These are phyloP conservation scores for Poronia punctata DNA, from an alignment of 495 filamentous ascomycete genomes.

Conservation along the genomic window DNA sequence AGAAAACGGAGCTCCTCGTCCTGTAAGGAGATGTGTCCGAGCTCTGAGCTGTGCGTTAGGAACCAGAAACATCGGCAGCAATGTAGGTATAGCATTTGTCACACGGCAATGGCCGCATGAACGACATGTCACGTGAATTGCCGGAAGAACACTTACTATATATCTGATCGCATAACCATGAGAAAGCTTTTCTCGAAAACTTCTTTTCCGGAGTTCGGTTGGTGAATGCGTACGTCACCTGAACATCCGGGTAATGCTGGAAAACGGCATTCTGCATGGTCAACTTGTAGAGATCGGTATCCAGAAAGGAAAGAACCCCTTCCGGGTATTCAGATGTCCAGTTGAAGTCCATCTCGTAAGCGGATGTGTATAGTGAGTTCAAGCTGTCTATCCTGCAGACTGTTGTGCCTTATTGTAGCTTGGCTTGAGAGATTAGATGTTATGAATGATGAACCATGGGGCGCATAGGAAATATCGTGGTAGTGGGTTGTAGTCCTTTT, in stretches of 20 bases:
- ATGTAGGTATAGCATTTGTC: too few species aligned
- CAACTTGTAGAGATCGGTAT: conserved; percentile 96
- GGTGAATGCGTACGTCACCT: conserved; percentile 87
- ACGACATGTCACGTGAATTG: not conserved
- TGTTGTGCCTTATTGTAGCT: too few species aligned
- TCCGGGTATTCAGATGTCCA: conserved; percentile 50
- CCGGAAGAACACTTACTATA: conserved; percentile 44
- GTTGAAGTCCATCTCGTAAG: conserved; percentile 44
- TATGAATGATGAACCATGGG: too few species aligned
- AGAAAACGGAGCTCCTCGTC: conserved; percentile 74
- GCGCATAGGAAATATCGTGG: too few species aligned
- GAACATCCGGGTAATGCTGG: conserved; percentile 77
- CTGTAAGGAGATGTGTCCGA: conserved; percentile 69
- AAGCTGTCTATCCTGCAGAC: too few species aligned
- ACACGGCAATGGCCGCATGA: not conserved
- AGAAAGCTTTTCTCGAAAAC: conserved; percentile 71
- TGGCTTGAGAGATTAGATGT: too few species aligned
- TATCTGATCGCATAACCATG: conserved; percentile 79
- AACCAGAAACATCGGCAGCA: not conserved
- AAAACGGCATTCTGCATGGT: conserved; percentile 98
- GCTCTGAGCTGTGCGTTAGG: conserved; percentile 42
- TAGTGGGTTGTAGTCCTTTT: too few species aligned
- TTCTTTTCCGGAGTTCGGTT: conserved; percentile 94
- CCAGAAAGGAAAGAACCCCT: conserved; percentile 84
- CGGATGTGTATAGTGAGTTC: too few species aligned